Conservation (phyloP, 2,329 filamentous ascomycete species). For the Blumeria hordei region DNA sequence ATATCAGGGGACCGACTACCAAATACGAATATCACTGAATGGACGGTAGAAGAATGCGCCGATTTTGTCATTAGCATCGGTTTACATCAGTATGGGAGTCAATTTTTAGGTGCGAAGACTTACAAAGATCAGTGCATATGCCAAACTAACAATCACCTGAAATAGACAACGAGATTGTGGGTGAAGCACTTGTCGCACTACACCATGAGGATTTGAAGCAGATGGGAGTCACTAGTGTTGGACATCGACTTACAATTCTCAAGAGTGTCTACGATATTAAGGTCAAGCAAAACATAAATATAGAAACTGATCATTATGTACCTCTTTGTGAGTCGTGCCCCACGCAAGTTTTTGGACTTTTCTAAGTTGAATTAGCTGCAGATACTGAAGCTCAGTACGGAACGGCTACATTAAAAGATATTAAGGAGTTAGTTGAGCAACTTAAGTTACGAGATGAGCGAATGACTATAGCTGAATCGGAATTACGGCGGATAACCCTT, state of each 20-base stretch:
- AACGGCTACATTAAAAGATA: slow-evolving; percentile 76
- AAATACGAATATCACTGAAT: slow-evolving; percentile 54
- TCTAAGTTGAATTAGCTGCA: slow-evolving; percentile 35
- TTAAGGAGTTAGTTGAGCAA: slow-evolving; percentile 73
- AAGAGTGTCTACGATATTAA: slow-evolving; percentile 95
- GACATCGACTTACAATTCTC: slow-evolving; percentile 79
- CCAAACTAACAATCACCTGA: too few species aligned
- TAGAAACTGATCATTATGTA: slow-evolving; percentile 84
- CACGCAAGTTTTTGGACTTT: background rate
- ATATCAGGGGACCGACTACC: slow-evolving; percentile 40
- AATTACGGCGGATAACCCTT: slow-evolving; percentile 61
- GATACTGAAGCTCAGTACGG: slow-evolving; percentile 71
- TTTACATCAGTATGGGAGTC: slow-evolving; percentile 58
- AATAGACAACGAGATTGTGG: slow-evolving; percentile 78
- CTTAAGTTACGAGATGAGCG: slow-evolving; percentile 76
- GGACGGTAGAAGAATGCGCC: slow-evolving; percentile 69
- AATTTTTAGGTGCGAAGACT: slow-evolving; percentile 46
- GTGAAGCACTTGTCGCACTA: slow-evolving; percentile 70
- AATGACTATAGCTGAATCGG: slow-evolving; percentile 59
- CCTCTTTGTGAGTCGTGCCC: slow-evolving; percentile 47
- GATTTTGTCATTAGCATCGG: slow-evolving; percentile 68
- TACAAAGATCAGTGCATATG: too few species aligned
- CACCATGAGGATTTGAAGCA: slow-evolving; percentile 87
- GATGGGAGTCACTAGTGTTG: slow-evolving; percentile 80
- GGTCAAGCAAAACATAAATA: slow-evolving; percentile 70